Percentiles rank a stretch among this genome's conserved stretches.
phyloP scores from a whole-genome alignment of 1,284 basidiomycete genomes.

The Papiliotrema flavescens region DNA sequence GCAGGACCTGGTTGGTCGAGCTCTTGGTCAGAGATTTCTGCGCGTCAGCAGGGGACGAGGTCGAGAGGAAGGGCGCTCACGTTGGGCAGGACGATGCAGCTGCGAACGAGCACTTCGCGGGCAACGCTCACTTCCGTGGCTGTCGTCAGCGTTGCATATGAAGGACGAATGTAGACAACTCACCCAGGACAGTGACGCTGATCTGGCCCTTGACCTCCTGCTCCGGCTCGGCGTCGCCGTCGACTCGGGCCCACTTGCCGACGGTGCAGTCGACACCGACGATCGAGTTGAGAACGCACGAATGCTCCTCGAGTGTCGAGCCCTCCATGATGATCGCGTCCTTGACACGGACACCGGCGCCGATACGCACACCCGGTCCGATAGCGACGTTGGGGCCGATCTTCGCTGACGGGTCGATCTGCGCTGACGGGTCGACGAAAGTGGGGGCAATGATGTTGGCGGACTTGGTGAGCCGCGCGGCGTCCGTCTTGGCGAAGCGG shows the following conservation, averaged over 20 bases:
- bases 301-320: constrained; percentile 50
- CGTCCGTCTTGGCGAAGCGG: constrained; percentile 35
- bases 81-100: constrained; percentile 54
- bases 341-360: constrained; percentile 51
- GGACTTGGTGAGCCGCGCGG: constrained; percentile 37
- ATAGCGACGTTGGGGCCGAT: constrained; percentile 53
- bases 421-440: constrained; percentile 51
- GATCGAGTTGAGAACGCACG: constrained; percentile 52
- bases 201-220: constrained; percentile 48
- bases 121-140: constrained; percentile 51
- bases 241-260: constrained; percentile 53
- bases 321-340: constrained; percentile 53
- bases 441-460: constrained; percentile 50
- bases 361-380: constrained; percentile 49
- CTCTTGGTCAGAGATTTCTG: constrained; percentile 50
- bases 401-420: constrained; percentile 50
- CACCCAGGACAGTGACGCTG: constrained; percentile 51
- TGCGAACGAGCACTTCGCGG: constrained; percentile 46
- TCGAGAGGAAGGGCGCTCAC: constrained; percentile 22
- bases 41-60: constrained; percentile 1
- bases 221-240: constrained; percentile 49
- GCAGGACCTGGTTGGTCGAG: constrained; percentile 52
- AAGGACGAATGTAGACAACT: constrained; percentile 8
- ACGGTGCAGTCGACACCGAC: constrained; percentile 46
- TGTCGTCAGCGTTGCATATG: no score